Evolutionary conservation across 257 asterid species (phyloP).

Genomic region (Solanum lycopersicoides): DNA sequence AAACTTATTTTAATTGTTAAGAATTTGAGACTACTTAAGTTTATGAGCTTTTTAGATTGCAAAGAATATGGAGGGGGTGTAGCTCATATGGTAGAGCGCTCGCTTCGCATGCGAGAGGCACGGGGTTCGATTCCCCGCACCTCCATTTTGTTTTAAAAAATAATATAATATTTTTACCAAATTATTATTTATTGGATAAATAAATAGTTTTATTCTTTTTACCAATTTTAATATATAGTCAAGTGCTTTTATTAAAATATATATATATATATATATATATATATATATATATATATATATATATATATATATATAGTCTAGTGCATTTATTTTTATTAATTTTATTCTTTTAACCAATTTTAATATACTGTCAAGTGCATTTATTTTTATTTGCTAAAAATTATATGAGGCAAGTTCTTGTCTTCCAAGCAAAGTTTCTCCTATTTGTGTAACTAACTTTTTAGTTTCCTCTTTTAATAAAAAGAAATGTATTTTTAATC

Average conservation of each 20-base stretch:
- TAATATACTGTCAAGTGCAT: background rate
- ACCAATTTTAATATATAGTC: background rate
- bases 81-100: slow-evolving; percentile 99
- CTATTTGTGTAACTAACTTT: background rate
- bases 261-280: background rate
- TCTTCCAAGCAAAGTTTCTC: background rate
- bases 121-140: slow-evolving; percentile 99
- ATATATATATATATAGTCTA: background rate
- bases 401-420: background rate
- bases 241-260: too few species aligned
- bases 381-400: background rate
- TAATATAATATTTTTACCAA: too few species aligned
- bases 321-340: background rate
- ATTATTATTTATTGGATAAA: too few species aligned
- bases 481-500: background rate
- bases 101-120: slow-evolving; percentile 99
- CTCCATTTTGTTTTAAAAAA: slow-evolving; percentile 26
- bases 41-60: background rate
- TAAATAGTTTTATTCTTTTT: background rate
- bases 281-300: background rate
- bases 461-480: background rate
- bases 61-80: slow-evolving; percentile 44
- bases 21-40: background rate
- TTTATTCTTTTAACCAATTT: background rate
- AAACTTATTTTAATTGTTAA: background rate